Evolutionary conservation across 192 early-diverging fungal species (phyloP), one percentile per base, ranked within the genome.

Genomic region (Tieghemiomyces parasiticus): DNA sequence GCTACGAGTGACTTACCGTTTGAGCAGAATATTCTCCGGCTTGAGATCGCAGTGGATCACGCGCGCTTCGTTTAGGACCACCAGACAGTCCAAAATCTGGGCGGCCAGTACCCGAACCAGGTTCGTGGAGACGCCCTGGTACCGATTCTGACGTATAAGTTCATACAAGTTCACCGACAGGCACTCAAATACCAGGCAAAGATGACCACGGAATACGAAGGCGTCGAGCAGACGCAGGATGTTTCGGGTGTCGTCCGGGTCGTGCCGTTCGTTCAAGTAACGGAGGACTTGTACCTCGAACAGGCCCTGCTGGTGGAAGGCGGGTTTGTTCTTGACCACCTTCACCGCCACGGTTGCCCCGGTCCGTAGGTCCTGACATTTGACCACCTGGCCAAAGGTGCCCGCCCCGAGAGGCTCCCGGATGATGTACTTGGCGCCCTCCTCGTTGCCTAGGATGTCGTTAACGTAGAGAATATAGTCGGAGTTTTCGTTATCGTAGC

Each of bases 41-140:
- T 99, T 99, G 56, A 99, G 80, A 77, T 99, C 96, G 56, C 93
- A 93, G 69, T 99, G 96, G 50, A 99, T 97, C 32, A 97, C 87
- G 29, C 84, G 75, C 0, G 91, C 90, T 68, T 86, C 81, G 68
- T 81, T 87, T 25, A 99, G 67, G 13, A 96, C 77, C 22, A 80
- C 84, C 64, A 99, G 75, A 4, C 90, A 79, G 68, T 97, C 93
- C 59, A 99, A 72, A 28, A 99, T 87, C 69, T 99, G 96, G 16
- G 86, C 77, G 2, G 92, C 84, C 69, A 99, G 88, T 16, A 96
- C 85, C 2, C 91, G 81, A 8, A 99, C 89, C 1, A 97, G 80
- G 67, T 92, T 96, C 20, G 90, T 90, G 52, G 87, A 89, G 35
- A 99, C 72, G 20, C 96, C 96, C 32, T 90, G 78, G 75, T 90